Conservation (phyloP, 768 basidiomycete genomes). For the Lentinula boryana region DNA sequence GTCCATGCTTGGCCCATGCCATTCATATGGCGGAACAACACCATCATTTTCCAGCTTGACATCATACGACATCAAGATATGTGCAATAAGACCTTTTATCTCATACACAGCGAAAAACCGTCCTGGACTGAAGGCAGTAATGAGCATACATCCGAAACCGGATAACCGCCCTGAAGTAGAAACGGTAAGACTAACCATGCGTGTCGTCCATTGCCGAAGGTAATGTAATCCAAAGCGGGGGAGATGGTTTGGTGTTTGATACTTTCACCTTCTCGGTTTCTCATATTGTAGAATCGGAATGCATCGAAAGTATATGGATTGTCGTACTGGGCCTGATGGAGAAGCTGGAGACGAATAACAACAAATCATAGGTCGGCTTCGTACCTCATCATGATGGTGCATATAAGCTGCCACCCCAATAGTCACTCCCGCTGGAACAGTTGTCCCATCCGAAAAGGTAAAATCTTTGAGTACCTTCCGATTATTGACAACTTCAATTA, state of each 20-base stretch:
- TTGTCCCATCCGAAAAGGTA: conserved; percentile 21
- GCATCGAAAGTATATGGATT: conserved; percentile 37
- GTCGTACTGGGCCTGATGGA: conserved; percentile 27
- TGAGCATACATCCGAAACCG: neutral
- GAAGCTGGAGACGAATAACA: neutral
- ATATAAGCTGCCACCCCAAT: conserved; percentile 17
- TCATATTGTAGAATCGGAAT: conserved; percentile 39
- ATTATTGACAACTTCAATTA: conserved; percentile 14
- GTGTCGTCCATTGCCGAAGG: conserved; percentile 34
- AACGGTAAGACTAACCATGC: conserved; percentile 11
- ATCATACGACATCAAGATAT: conserved; percentile 34
- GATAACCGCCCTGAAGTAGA: no score
- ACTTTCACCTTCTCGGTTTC: conserved; percentile 25
- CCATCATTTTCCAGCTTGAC: conserved; percentile 25
- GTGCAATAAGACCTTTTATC: conserved; percentile 34
- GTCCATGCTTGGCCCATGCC: conserved; percentile 5
- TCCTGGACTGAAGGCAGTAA: conserved; percentile 23
- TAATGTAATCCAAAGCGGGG: conserved; percentile 22
- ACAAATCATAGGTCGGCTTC: neutral
- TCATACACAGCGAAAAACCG: conserved; percentile 41
- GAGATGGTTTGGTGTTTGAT: conserved; percentile 29
- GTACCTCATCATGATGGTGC: conserved; percentile 17
- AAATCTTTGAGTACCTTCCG: conserved; percentile 19
- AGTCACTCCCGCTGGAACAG: conserved; percentile 19
- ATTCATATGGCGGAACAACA: conserved; percentile 10